phyloP scores from a whole-genome alignment of 306 rosid species.

The Glycyrrhiza uralensis region DNA sequence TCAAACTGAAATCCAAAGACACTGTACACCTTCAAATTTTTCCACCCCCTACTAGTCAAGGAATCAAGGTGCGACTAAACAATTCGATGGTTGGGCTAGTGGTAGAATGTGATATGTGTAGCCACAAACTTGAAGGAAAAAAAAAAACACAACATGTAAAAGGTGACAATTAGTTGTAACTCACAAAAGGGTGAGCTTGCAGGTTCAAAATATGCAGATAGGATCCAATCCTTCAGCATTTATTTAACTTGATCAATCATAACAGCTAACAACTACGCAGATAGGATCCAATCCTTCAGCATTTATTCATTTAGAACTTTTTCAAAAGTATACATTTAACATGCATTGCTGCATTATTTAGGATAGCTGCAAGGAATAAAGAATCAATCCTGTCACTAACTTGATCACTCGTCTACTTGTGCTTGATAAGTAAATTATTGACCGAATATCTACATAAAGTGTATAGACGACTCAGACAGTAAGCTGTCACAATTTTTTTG shows the following conservation, averaged over 20 bases:
- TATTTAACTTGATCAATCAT: slow-evolving; percentile 17
- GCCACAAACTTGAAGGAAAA: no score
- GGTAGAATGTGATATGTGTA: no score
- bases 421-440: slow-evolving; percentile 7
- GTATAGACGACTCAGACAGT: slow-evolving; percentile 17
- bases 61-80: not conserved
- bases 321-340: not conserved
- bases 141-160: not conserved
- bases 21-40: not conserved
- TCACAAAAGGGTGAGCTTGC: not conserved
- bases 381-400: slow-evolving; percentile 15
- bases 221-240: not conserved
- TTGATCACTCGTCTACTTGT: not conserved
- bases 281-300: not conserved
- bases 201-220: not conserved
- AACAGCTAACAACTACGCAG: not conserved
- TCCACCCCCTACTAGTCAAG: not conserved
- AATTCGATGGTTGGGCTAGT: no score
- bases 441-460: not conserved
- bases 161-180: not conserved
- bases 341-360: slow-evolving; percentile 9
- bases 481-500: slow-evolving; percentile 12
- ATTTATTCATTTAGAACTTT: not conserved
- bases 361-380: slow-evolving; percentile 20
- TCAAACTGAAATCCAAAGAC: no score